Evolutionary conservation across 208 protist species (phyloP).

Genomic region (Crithidia bombi): DNA sequence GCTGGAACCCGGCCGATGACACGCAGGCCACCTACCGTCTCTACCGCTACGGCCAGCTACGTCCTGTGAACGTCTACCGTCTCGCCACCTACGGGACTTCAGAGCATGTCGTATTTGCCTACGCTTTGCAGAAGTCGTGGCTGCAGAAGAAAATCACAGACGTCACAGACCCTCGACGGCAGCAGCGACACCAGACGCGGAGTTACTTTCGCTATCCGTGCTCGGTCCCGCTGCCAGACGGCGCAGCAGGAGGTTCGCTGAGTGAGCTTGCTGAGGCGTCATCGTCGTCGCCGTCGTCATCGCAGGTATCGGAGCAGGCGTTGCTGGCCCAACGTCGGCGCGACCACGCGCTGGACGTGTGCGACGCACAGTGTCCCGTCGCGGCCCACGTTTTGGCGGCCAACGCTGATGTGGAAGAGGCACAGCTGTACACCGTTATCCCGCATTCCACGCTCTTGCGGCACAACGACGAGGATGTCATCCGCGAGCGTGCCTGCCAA

Average conservation of each 20-base stretch:
- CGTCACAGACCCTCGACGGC: constrained; percentile 69
- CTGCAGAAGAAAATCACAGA: constrained; percentile 87
- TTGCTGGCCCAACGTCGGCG: background rate
- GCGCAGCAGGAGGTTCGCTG: background rate
- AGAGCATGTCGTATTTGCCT: constrained; percentile 93
- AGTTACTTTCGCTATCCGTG: constrained; percentile 85
- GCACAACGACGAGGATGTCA: constrained; percentile 70
- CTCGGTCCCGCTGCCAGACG: constrained; percentile 42
- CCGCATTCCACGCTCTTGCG: constrained; percentile 69
- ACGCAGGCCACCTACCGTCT: constrained; percentile 94
- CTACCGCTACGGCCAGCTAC: constrained; percentile 94
- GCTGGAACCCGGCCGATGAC: constrained; percentile 92
- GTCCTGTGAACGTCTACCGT: constrained; percentile 92
- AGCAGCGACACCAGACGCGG: constrained; percentile 70
- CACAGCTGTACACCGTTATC: constrained; percentile 56
- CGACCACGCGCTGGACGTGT: constrained; percentile 25
- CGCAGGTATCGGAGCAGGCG: background rate
- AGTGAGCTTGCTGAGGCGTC: background rate
- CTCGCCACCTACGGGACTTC: constrained; percentile 91
- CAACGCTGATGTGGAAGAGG: constrained; percentile 17
- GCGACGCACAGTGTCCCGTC: constrained; percentile 39
- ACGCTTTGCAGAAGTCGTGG: constrained; percentile 87
- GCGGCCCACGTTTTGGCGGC: constrained; percentile 36
- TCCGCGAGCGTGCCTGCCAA: constrained; percentile 54
- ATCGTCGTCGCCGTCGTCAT: constrained; percentile 6